Evolutionary conservation across 768 basidiomycete genomes (phyloP).

Genomic region (Psilocybe tampanensis): DNA sequence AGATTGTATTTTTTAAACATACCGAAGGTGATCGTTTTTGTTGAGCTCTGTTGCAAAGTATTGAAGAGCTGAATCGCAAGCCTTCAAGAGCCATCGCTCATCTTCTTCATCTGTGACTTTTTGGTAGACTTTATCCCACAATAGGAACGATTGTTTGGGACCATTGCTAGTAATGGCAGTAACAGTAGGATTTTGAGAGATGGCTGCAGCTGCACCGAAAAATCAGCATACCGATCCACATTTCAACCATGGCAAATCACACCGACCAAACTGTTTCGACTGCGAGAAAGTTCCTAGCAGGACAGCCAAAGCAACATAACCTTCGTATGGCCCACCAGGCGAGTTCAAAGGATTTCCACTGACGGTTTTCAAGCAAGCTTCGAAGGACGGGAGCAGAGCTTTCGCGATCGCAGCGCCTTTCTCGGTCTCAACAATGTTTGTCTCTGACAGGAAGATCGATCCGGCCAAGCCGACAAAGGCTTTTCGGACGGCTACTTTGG

Average conservation of each 20-base stretch:
- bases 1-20: constrained; percentile 17
- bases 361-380: constrained; percentile 68
- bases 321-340: constrained; percentile 75
- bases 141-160: constrained; percentile 80
- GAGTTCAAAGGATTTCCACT: constrained; percentile 60
- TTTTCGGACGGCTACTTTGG: constrained; percentile 62
- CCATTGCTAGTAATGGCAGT: constrained; percentile 47
- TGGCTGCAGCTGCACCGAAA: constrained; percentile 45
- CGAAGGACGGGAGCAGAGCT: constrained; percentile 61
- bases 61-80: constrained; percentile 50
- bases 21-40: constrained; percentile 62
- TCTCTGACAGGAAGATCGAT: constrained; percentile 49
- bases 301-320: constrained; percentile 74
- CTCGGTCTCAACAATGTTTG: constrained; percentile 39
- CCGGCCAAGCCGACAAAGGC: constrained; percentile 70
- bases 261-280: constrained; percentile 57
- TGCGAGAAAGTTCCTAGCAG: constrained; percentile 63
- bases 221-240: constrained; percentile 5
- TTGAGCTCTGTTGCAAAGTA: constrained; percentile 51
- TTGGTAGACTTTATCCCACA: constrained; percentile 87
- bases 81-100: constrained; percentile 76
- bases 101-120: constrained; percentile 65
- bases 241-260: background rate
- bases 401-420: constrained; percentile 55
- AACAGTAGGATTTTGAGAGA: constrained; percentile 50